Evolutionary conservation across 2,329 filamentous ascomycete species (phyloP).

Genomic region (Neofusicoccum cordaticola): DNA sequence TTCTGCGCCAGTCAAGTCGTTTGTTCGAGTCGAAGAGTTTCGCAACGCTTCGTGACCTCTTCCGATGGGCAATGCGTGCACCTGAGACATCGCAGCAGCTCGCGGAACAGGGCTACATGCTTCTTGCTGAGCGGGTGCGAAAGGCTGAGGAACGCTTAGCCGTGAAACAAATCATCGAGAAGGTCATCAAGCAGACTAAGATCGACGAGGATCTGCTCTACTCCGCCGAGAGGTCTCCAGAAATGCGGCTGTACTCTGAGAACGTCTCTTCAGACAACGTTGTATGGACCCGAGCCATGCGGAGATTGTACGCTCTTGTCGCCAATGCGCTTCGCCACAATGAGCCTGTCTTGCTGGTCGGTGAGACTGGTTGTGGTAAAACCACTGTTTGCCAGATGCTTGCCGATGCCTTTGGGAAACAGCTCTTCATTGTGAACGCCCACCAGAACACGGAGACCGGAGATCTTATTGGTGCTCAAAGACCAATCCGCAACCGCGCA

Average conservation of each 20-base stretch:
- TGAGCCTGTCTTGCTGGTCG: conserved; percentile 90
- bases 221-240: conserved; percentile 41
- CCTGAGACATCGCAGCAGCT: conserved; percentile 86
- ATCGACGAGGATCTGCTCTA: conserved; percentile 77
- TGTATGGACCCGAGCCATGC: conserved; percentile 96
- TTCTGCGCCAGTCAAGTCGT: conserved; percentile 82
- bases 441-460: conserved; percentile 98
- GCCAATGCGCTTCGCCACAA: conserved; percentile 81
- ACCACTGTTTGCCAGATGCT: conserved; percentile 93
- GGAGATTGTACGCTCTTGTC: conserved; percentile 85
- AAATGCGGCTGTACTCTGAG: conserved; percentile 35
- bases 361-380: conserved; percentile 96
- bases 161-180: conserved; percentile 85
- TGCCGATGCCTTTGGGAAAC: conserved; percentile 72
- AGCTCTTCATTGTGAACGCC: conserved; percentile 88
- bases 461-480: conserved; percentile 91
- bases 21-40: conserved; percentile 98
- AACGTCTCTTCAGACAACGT: conserved; percentile 43
- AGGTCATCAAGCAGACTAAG: conserved; percentile 64
- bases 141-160: conserved; percentile 80
- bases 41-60: conserved; percentile 91
- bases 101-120: conserved; percentile 91
- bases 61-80: conserved; percentile 85
- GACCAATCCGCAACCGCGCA: conserved; percentile 82
- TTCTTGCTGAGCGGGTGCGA: conserved; percentile 91